Conservation (phyloP, 2,329 filamentous ascomycete genomes). For the Colletotrichum tabaci region DNA sequence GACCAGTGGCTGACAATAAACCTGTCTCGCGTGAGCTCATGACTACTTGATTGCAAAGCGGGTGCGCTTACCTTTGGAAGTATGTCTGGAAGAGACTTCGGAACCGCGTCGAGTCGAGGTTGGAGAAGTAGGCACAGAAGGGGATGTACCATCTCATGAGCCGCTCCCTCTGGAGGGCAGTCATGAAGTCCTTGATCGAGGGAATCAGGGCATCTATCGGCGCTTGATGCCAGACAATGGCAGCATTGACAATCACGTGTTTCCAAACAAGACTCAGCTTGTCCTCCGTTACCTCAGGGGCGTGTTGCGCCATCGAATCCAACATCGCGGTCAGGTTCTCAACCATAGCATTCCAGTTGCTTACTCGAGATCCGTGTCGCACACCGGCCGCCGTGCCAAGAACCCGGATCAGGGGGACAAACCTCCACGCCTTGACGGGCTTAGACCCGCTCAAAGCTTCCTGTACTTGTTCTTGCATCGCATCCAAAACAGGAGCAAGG, state of each 20-base stretch:
- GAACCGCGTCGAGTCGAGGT: constrained; percentile 82
- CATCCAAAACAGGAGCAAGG: constrained; percentile 77
- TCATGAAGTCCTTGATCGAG: constrained; percentile 75
- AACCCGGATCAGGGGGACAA: constrained; percentile 68
- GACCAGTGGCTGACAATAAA: constrained; percentile 85
- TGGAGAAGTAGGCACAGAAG: constrained; percentile 87
- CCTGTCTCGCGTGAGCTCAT: constrained; percentile 57
- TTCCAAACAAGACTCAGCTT: constrained; percentile 68
- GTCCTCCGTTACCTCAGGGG: constrained; percentile 52
- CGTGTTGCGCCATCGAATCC: constrained; percentile 59
- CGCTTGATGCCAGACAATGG: constrained; percentile 81
- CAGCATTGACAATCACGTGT: constrained; percentile 68
- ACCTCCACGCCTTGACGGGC: constrained; percentile 53
- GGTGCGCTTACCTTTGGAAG: constrained; percentile 78
- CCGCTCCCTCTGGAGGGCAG: constrained; percentile 74
- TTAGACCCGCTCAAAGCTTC: constrained; percentile 56
- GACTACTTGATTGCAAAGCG: neutral
- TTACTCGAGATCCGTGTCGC: constrained; percentile 83
- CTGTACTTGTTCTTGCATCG: constrained; percentile 68
- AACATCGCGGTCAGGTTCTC: constrained; percentile 69
- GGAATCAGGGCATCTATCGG: constrained; percentile 85
- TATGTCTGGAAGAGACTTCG: constrained; percentile 82
- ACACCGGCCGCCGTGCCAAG: constrained; percentile 82
- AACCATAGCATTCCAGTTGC: constrained; percentile 78
- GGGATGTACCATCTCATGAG: constrained; percentile 83